phyloP scores from a whole-genome alignment of 164 flowering plant species.

The Euptelea pleiosperma region DNA sequence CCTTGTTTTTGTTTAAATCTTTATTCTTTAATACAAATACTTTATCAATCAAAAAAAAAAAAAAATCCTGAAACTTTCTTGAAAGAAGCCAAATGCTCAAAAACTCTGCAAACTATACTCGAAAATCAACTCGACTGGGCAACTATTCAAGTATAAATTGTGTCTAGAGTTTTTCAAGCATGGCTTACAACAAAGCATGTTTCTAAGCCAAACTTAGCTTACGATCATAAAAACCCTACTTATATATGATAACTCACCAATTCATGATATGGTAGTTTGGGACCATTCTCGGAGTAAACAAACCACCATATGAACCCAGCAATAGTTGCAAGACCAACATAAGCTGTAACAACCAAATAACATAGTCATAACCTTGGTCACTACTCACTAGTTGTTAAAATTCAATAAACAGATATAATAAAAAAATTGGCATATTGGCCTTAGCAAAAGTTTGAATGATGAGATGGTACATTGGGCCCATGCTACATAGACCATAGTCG shows the following conservation, averaged over 20 bases:
- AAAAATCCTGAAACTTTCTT: background rate
- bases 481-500: too few relatives aligned
- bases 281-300: constrained; percentile 79
- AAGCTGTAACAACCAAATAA: constrained; percentile 52
- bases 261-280: constrained; percentile 77
- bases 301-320: constrained; percentile 99
- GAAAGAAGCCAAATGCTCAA: background rate
- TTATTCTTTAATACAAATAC: too few relatives aligned
- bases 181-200: too few relatives aligned
- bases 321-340: constrained; percentile 97
- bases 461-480: background rate
- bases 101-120: too few relatives aligned
- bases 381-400: background rate
- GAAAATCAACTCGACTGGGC: too few relatives aligned
- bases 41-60: too few relatives aligned
- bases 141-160: too few relatives aligned
- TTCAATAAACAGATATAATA: background rate
- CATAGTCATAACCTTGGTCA: constrained; percentile 1
- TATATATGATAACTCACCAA: constrained; percentile 45
- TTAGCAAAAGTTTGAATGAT: background rate
- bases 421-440: too few relatives aligned
- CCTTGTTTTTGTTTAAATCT: too few relatives aligned
- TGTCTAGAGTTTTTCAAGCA: too few relatives aligned
- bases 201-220: too few relatives aligned
- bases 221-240: too few relatives aligned